Percentiles rank a stretch among this genome's conserved stretches.
Conservation (phyloP, 257 asterid genomes). For the Perilla frutescens region DNA sequence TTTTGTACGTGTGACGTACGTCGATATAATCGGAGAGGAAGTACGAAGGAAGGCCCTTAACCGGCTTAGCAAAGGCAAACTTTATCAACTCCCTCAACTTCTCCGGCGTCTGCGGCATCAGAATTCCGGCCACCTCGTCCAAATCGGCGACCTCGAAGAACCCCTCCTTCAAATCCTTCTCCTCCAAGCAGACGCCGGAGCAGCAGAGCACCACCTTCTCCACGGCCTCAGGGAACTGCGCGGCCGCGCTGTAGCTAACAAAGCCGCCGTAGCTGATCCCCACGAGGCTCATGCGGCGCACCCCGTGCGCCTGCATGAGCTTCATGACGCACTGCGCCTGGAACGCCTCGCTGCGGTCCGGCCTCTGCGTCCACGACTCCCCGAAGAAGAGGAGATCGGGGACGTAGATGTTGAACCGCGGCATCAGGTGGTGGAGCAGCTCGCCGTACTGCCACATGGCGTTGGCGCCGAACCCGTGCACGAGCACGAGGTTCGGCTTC, state of each 20-base stretch:
- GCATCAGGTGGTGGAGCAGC: conserved; percentile 71
- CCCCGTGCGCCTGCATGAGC: conserved; percentile 67
- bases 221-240: conserved; percentile 68
- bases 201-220: conserved; percentile 84
- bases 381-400: conserved; percentile 95
- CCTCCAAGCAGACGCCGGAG: conserved; percentile 87
- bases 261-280: conserved; percentile 96
- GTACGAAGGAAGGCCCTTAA: conserved; percentile 73
- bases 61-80: conserved; percentile 72
- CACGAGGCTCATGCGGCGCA: conserved; percentile 59
- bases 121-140: conserved; percentile 76
- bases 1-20: conserved; percentile 46
- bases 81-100: conserved; percentile 72
- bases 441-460: conserved; percentile 99
- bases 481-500: conserved; percentile 69
- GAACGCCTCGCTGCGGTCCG: conserved; percentile 76
- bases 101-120: conserved; percentile 90
- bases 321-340: conserved; percentile 83
- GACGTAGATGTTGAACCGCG: conserved; percentile 84
- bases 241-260: conserved; percentile 84
- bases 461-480: conserved; percentile 96
- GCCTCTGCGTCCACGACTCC: conserved; percentile 62
- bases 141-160: conserved; percentile 71
- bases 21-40: conserved; percentile 86
- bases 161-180: conserved; percentile 73